phyloP scores from a whole-genome alignment of 2,329 filamentous ascomycete genomes.

The Penicillium sp. region DNA sequence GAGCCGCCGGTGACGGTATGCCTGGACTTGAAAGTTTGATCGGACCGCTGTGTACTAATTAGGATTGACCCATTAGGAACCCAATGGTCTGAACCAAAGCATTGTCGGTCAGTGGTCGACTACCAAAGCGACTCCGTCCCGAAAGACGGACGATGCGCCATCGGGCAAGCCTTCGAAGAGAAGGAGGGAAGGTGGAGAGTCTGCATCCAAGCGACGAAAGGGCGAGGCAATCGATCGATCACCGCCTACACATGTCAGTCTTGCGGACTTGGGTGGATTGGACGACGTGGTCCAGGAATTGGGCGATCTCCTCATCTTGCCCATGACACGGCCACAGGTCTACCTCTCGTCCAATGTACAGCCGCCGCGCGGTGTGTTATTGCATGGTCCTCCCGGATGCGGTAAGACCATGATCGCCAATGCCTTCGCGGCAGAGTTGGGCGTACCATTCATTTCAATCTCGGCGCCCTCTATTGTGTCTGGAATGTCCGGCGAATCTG shows the following conservation, averaged over 20 bases:
- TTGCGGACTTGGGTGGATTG: slow-evolving; percentile 72
- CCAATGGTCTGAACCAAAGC: slow-evolving; percentile 63
- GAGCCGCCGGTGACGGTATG: slow-evolving; percentile 34
- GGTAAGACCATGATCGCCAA: slow-evolving; percentile 82
- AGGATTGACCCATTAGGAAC: slow-evolving; percentile 35
- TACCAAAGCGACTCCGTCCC: slow-evolving; percentile 27
- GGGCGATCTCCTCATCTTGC: slow-evolving; percentile 66
- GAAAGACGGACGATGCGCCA: slow-evolving; percentile 28
- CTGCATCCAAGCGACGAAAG: slow-evolving; percentile 62
- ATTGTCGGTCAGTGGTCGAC: slow-evolving; percentile 58
- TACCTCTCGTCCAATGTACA: slow-evolving; percentile 64
- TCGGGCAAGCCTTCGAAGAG: slow-evolving; percentile 45
- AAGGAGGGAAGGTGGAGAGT: slow-evolving; percentile 61
- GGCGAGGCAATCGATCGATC: slow-evolving; percentile 55
- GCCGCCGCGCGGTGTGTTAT: slow-evolving; percentile 67
- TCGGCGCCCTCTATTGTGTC: slow-evolving; percentile 76
- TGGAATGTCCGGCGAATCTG: slow-evolving; percentile 83
- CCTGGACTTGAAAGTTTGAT: not conserved
- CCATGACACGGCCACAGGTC: slow-evolving; percentile 63
- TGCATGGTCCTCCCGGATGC: slow-evolving; percentile 80
- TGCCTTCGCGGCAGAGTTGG: slow-evolving; percentile 70
- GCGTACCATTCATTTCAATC: slow-evolving; percentile 75
- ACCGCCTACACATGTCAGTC: slow-evolving; percentile 62
- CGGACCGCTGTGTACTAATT: not conserved
- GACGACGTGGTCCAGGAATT: slow-evolving; percentile 66